Evolutionary conservation across 2,329 filamentous ascomycete species (phyloP), one percentile per base, ranked within the genome.

Genomic region (Sporothrix phasma): DNA sequence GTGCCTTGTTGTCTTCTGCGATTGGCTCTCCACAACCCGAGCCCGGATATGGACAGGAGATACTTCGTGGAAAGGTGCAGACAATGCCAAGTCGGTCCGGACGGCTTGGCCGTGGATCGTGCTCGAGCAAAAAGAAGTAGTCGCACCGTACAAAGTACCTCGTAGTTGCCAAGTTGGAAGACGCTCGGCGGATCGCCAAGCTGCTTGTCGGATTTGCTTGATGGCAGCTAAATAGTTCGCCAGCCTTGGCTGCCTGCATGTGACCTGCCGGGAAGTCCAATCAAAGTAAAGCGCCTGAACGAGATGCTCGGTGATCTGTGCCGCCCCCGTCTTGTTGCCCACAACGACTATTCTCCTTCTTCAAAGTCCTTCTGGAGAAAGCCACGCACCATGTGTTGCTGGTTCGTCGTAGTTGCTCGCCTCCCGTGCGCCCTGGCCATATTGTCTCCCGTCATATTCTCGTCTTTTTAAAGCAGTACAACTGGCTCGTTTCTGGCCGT

Each of bases 21-120:
- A 2, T n/a, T 6, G 41, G 17, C 17, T 26, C 4, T 7, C 3
- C 43, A 22, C 4, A 13, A 22, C 15, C 45, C 2, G 5, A 37
- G 31, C 17, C 47, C 47, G 26, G 47, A 4, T n/a, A 31, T 51
- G 47, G n/a, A 31, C 47, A 34, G 47, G 47, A 15, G 47, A 19
- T 51, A 17, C 47, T n/a, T n/a, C 47, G 39, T 1, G 7, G 6
- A 43, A 19, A 29, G n/a, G n/a, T n/a, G 3, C 24, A n/a, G 24
- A 58, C 37, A 58, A 43, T 58, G 54, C 54, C 54, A 58, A 58
- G 54, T 41, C 54, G 54, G 54, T 10, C 24, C 15, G 17, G 54
- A 43, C 54, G 54, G 54, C 54, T 58, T 58, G n/a, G n/a, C 5
- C 15, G 6, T 56, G 31, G 31, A 39, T 24, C 51, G 31, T 24